Base-by-base conservation (phyloP, 805 yeast genomes). In the Candida silvatica region DNA sequence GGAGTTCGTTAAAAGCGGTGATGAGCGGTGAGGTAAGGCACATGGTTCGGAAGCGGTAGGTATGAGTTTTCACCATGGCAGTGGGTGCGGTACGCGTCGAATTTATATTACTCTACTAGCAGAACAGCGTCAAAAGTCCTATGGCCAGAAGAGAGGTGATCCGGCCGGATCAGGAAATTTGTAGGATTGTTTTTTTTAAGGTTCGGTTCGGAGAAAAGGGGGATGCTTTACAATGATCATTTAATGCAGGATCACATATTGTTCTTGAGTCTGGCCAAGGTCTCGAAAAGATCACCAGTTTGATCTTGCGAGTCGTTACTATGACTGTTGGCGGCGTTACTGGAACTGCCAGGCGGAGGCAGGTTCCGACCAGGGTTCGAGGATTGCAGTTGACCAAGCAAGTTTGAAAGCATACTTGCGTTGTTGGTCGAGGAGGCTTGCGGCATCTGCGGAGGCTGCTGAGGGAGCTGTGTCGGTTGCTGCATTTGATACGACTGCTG, bases 1-100 rank as follows among this genome's bases (percentile, higher is more conserved):
- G 90, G 36, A 80, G 59, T 33, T 65, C 62, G 29, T 67, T 61
- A 43, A 81, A 67, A 8, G 46, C 48, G n/a, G 16, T 27, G 30
- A 39, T 35, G 15, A 45, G 23, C 14, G n/a, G 19, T 17, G 20
- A 7, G 20, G n/a, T 20, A 3, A 30, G 33, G 25, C 25, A 17
- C 6, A 30, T 30, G 12, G 29, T 14, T 29, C 19, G 31, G 17
- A 12, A 6, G 31, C n/a, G 19, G 17, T 29, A 17, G 6, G 19
- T 20, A 17, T 29, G 16, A 12, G 12, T 29, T 6, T 23, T 30
- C 17, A 20, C 3, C 11, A 29, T 29, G n/a, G 6, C 17, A 2
- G 20, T 7, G 2, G 31, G 31, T 17, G 17, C 6, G 7, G 18
- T 15, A 2, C 19, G 6, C 17, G 14, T n/a, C 17, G n/a, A n/a